Evolutionary conservation across 495 filamentous ascomycete genomes (phyloP).

Genomic region (Penicillium cinerascens): DNA sequence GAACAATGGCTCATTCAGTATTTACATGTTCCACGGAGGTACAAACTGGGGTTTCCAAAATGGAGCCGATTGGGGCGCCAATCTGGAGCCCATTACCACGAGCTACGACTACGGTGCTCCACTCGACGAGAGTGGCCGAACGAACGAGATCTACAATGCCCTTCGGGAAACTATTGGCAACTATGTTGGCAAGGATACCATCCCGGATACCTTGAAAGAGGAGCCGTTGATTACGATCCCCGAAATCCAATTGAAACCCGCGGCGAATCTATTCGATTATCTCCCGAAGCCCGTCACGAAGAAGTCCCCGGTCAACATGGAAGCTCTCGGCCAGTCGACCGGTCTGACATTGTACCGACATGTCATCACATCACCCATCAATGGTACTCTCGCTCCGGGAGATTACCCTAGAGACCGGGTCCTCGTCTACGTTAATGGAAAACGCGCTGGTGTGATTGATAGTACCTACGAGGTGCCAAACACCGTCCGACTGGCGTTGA

Average conservation of each 20-base stretch:
- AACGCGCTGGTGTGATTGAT: constrained; percentile 39
- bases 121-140: constrained; percentile 46
- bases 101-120: constrained; percentile 50
- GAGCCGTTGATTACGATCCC: constrained; percentile 28
- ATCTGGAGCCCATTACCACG: constrained; percentile 34
- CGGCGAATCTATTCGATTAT: constrained; percentile 25
- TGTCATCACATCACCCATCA: constrained; percentile 14
- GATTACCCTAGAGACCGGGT: constrained; percentile 41
- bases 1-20: constrained; percentile 38
- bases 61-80: constrained; percentile 40
- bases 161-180: constrained; percentile 35
- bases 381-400: constrained; percentile 33
- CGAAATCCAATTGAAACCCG: constrained; percentile 24
- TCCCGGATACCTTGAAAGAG: constrained; percentile 29
- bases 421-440: constrained; percentile 42
- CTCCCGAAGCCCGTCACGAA: constrained; percentile 18
- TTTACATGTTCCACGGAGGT: constrained; percentile 50
- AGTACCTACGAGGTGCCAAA: constrained; percentile 35
- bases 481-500: constrained; percentile 27
- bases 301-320: constrained; percentile 36
- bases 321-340: constrained; percentile 38
- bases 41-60: constrained; percentile 46
- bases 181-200: constrained; percentile 26
- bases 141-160: constrained; percentile 37
- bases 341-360: constrained; percentile 43